phyloP scores from a whole-genome alignment of 441 rosid genomes.

The Syzygium malaccense region DNA sequence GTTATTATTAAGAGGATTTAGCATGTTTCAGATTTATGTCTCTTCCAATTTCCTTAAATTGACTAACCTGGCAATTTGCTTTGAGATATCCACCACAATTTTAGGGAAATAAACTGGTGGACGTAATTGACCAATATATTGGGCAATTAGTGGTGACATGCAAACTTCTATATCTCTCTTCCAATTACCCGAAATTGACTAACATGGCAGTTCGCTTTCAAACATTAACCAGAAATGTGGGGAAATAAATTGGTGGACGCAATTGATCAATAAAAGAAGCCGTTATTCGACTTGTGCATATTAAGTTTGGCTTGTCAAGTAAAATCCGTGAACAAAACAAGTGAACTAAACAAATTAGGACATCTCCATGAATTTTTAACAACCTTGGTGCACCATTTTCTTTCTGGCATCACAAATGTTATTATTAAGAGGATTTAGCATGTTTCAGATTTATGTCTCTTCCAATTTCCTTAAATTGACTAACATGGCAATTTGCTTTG shows the following conservation, averaged over 20 bases:
- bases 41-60: not conserved
- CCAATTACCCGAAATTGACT: too few relatives aligned
- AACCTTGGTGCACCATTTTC: not conserved
- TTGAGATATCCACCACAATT: not conserved
- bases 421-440: not conserved
- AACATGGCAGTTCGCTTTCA: too few relatives aligned
- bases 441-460: not conserved
- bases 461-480: not conserved
- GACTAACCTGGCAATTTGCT: not conserved
- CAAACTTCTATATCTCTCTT: too few relatives aligned
- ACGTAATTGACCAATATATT: not conserved
- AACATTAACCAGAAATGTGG: too few relatives aligned
- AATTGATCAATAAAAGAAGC: too few relatives aligned
- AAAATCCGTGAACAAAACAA: not conserved
- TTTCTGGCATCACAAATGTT: not conserved
- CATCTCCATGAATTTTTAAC: not conserved
- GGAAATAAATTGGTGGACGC: too few relatives aligned
- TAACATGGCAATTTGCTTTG: not conserved
- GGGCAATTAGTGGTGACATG: not conserved
- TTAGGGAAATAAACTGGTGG: not conserved
- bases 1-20: not conserved
- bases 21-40: not conserved
- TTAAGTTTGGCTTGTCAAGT: too few relatives aligned
- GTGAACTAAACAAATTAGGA: not conserved
- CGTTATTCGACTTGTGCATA: too few relatives aligned